These are phyloP conservation scores for Lentinula lateritia DNA, from an alignment of 768 basidiomycete species.

Conservation along the genomic window DNA sequence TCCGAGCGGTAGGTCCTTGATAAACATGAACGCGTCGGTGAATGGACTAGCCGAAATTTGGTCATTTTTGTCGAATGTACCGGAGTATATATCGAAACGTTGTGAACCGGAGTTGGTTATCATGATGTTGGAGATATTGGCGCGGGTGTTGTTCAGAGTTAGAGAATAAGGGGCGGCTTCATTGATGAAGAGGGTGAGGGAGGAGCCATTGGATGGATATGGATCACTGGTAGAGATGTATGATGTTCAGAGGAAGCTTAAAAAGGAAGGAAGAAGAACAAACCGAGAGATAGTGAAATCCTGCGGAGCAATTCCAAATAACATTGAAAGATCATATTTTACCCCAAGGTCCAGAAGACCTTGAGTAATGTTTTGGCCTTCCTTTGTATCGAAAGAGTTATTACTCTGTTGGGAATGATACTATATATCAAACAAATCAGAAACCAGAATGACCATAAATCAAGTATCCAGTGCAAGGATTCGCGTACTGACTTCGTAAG, in stretches of 20 bases:
- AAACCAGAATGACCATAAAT: not conserved
- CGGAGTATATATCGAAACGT: conserved; percentile 63
- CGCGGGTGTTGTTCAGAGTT: conserved; percentile 58
- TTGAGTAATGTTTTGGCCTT: conserved; percentile 47
- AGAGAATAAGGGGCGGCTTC: conserved; percentile 54
- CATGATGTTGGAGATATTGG: conserved; percentile 54
- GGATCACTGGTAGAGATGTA: conserved; percentile 36
- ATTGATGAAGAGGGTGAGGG: conserved; percentile 51
- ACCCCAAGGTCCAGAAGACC: conserved; percentile 49
- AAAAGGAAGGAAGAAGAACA: conserved; percentile 10
- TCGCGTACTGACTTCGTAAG: conserved; percentile 44
- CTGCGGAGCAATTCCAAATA: conserved; percentile 70
- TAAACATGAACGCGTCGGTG: conserved; percentile 55
- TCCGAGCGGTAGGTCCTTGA: conserved; percentile 45
- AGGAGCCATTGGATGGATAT: conserved; percentile 54
- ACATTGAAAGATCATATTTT: conserved; percentile 55
- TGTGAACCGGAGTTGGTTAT: conserved; percentile 59
- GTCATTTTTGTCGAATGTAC: conserved; percentile 76
- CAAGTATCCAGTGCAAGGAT: conserved; percentile 18
- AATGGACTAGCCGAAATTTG: conserved; percentile 75
- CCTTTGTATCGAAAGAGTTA: conserved; percentile 52
- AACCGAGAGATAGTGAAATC: conserved; percentile 64
- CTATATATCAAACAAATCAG: conserved; percentile 24
- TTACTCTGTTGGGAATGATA: conserved; percentile 60
- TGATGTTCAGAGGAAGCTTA: conserved; percentile 2